Evolutionary conservation across 23 red algal genomes (phyloP), one percentile per base, ranked within the genome.

Genomic region (Gracilaria gracilis): DNA sequence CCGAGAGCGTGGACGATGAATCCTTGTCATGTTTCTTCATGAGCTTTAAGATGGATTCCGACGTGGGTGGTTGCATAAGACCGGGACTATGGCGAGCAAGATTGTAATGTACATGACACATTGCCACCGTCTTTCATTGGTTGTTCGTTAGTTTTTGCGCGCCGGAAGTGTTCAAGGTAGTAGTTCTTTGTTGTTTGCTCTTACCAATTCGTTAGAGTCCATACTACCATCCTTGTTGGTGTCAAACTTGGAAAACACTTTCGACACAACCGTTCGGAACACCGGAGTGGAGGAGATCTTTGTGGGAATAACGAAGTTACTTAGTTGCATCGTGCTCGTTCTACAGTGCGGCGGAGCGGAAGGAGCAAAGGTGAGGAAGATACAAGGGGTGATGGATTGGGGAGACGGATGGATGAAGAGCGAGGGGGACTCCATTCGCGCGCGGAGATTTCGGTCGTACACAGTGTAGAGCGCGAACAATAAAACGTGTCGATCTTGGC

Each of bases 201-300:
- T 23, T 86, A 86, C 82, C 59, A 86, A 39, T 50, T 86, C 82
- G 39, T 69, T 67, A 21, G 44, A 33, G 46, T 86, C 82, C 1
- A 86, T 86, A 6, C 15, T 69, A 6, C 64, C 61, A 21, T 51
- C 37, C 1, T 72, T 34, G 61, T 86, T 67, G 34, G 59, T 49
- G 46, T 86, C 82, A 3, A 86, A 46, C 82, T 86, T 86, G 37
- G 21, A 67, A 36, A 86, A 86, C n/a, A 86, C 82, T 33, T 54
- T 28, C 16, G 29, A 17, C 38, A 86, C 82, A 14, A 39, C 36
- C 20, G 23, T 36, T 40, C n/a, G 34, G 64, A 86, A 86, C 14
- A 36, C 82, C 1, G 82, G 82, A 16, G 38, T 70, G 58, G 61
- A 5, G 39, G 82, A 69, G 17, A 86, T 50, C 4, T 28, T 31